Conservation (phyloP, 495 filamentous ascomycete genomes). For the Penicillium paradoxum region DNA sequence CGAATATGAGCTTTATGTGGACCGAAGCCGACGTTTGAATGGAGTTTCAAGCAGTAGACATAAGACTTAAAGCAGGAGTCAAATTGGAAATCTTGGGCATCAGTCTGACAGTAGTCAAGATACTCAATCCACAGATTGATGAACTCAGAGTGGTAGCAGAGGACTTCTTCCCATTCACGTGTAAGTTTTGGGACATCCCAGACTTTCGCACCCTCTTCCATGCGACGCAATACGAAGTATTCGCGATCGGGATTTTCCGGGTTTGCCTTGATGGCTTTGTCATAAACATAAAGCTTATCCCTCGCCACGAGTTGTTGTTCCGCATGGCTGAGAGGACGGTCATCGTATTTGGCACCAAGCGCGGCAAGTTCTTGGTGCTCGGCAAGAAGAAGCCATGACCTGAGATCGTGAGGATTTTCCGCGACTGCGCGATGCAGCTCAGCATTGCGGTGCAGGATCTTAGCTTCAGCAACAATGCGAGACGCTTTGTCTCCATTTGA, state of each 20-base stretch:
- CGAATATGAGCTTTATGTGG: slow-evolving; percentile 43
- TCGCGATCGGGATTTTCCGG: slow-evolving; percentile 42
- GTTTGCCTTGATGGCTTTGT: slow-evolving; percentile 63
- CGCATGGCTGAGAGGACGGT: slow-evolving; percentile 47
- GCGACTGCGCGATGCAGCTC: slow-evolving; percentile 57
- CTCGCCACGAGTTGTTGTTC: slow-evolving; percentile 67
- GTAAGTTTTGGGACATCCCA: slow-evolving; percentile 64
- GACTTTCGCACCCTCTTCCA: slow-evolving; percentile 64
- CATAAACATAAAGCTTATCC: slow-evolving; percentile 75
- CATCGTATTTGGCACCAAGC: slow-evolving; percentile 28
- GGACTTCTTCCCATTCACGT: slow-evolving; percentile 59
- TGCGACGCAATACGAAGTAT: slow-evolving; percentile 56
- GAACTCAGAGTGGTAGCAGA: slow-evolving; percentile 53
- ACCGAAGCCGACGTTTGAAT: slow-evolving; percentile 21
- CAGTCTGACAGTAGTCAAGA: slow-evolving; percentile 69
- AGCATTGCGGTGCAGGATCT: slow-evolving; percentile 47
- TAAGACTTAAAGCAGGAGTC: slow-evolving; percentile 57
- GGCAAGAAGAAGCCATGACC: slow-evolving; percentile 72
- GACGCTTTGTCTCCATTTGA: not conserved
- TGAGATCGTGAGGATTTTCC: slow-evolving; percentile 57
- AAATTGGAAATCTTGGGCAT: slow-evolving; percentile 62
- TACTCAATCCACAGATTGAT: slow-evolving; percentile 68
- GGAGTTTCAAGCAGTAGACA: slow-evolving; percentile 51
- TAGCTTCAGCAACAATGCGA: slow-evolving; percentile 29
- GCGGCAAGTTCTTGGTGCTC: slow-evolving; percentile 67